phyloP scores from a whole-genome alignment of 257 asterid genomes.

The Solanum chiquidenum region DNA sequence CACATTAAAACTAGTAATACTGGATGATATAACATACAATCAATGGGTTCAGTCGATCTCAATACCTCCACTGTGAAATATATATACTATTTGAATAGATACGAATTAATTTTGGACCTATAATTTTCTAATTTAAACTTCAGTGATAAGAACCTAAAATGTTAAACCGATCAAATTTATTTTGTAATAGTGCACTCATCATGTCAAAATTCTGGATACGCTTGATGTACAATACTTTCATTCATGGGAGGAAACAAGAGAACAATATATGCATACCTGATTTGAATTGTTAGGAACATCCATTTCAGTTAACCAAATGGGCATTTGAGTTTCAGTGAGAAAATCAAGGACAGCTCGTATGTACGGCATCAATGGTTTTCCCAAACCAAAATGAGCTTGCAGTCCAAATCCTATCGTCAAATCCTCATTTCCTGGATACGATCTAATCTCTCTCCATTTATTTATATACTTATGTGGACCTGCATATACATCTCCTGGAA shows the following conservation, averaged over 20 bases:
- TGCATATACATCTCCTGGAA: constrained; percentile 10
- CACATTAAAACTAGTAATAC: too few species aligned
- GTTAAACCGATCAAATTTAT: too few species aligned
- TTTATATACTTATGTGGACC: constrained; percentile 35
- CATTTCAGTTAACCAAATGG: constrained; percentile 34
- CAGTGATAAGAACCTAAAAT: too few species aligned
- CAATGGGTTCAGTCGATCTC: too few species aligned
- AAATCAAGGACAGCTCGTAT: background rate
- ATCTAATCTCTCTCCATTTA: constrained; percentile 24
- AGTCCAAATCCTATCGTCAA: constrained; percentile 55
- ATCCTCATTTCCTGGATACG: constrained; percentile 29
- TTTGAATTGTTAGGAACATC: constrained; percentile 5
- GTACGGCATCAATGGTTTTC: background rate
- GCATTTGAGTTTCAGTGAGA: constrained; percentile 16
- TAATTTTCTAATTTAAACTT: too few species aligned
- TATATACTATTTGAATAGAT: too few species aligned
- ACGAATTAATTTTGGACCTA: too few species aligned
- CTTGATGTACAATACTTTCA: background rate
- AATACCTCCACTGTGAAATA: too few species aligned
- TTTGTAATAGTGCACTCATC: too few species aligned
- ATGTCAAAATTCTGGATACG: too few species aligned
- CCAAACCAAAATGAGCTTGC: constrained; percentile 28
- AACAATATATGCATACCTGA: background rate
- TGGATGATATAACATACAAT: too few species aligned
- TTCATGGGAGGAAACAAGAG: background rate